Evolutionary conservation across 331 rosid genomes (phyloP).

Genomic region (Malus hybrid): DNA sequence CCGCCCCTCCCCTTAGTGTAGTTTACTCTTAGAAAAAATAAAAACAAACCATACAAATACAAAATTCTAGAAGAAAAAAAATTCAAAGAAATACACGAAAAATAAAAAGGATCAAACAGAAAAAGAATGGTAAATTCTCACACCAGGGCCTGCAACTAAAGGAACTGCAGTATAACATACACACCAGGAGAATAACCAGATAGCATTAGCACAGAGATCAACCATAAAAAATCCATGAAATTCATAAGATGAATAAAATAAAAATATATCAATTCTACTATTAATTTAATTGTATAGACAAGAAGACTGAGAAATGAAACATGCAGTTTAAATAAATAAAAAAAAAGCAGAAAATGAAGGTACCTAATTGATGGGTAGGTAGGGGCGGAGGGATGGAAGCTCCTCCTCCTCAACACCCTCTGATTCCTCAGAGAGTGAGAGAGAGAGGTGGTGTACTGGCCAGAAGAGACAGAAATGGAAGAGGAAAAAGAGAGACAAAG

Average conservation of each 20-base stretch:
- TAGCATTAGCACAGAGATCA: not conserved
- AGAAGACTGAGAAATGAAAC: not conserved
- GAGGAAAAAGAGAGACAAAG: not conserved
- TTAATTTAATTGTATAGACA: not conserved
- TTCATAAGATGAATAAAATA: not conserved
- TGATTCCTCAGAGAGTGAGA: not conserved
- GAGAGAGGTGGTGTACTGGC: not conserved
- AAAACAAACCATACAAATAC: not conserved
- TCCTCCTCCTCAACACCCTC: not conserved
- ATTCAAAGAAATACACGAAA: not conserved
- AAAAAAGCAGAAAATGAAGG: not conserved
- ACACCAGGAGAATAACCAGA: not conserved
- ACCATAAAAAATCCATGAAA: not conserved
- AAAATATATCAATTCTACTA: not conserved
- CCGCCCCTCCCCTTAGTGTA: too few species aligned
- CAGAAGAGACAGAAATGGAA: not conserved
- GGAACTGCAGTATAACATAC: not conserved
- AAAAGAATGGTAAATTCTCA: not conserved
- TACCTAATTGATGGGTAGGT: slow-evolving; percentile 1
- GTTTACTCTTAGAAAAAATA: not conserved
- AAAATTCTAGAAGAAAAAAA: not conserved
- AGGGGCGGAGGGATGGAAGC: not conserved
- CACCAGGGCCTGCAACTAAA: not conserved
- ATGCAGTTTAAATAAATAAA: not conserved
- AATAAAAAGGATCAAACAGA: not conserved